These are phyloP conservation scores for Phylloporus sp. DNA, from an alignment of 768 basidiomycete genomes.

Conservation along the genomic window DNA sequence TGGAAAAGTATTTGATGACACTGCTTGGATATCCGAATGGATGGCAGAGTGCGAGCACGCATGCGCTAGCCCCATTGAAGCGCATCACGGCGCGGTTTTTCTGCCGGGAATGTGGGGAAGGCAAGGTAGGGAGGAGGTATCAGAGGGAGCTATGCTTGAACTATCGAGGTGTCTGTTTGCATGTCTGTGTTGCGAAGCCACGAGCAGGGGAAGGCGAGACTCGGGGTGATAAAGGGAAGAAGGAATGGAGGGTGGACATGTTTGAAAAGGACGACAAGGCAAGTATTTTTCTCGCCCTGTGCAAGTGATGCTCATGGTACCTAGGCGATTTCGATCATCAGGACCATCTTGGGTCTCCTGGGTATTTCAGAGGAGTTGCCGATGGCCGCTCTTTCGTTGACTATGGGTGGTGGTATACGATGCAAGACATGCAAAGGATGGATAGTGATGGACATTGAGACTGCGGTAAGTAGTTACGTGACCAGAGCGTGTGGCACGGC, in stretches of 20 bases:
- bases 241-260: conserved; percentile 43
- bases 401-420: conserved; percentile 31
- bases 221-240: background rate
- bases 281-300: background rate
- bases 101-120: conserved; percentile 46
- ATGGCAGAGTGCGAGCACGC: conserved; percentile 48
- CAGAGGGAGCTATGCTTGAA: conserved; percentile 45
- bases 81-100: conserved; percentile 55
- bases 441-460: conserved; percentile 44
- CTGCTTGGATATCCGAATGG: conserved; percentile 43
- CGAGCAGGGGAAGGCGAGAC: background rate
- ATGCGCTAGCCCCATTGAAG: conserved; percentile 49
- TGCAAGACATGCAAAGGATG: conserved; percentile 49
- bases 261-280: conserved; percentile 63
- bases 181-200: conserved; percentile 43
- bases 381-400: conserved; percentile 17
- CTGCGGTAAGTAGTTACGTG: conserved; percentile 36
- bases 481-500: too few species aligned
- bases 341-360: conserved; percentile 33
- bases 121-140: conserved; percentile 32
- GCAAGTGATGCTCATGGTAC: background rate
- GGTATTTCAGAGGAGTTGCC: conserved; percentile 30
- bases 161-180: conserved; percentile 54
- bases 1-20: conserved; percentile 39
- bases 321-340: conserved; percentile 46